Evolutionary conservation across 306 rosid genomes (phyloP), one percentile per base, ranked within the genome.

Genomic region (Boehmeria nivea): DNA sequence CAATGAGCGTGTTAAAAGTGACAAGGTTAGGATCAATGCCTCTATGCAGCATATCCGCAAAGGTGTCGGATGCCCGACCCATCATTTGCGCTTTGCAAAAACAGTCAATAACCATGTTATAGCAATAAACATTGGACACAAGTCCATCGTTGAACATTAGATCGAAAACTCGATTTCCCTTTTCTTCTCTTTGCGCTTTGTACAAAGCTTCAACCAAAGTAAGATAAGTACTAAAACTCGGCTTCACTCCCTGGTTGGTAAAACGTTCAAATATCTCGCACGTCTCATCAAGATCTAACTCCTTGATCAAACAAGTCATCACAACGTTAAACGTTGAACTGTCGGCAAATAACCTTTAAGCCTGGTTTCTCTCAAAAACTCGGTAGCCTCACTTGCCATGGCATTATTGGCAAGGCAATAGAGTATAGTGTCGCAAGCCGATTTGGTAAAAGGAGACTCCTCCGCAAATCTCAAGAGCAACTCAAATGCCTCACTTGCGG

Each of bases 1-100:
- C 31, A 51, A 90, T 78, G 69, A 86, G 88, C 27, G 88, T 90
- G 69, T 86, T 90, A 53, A 77, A 80, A 54, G 97, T 90, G 43
- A 90, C 86, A 65, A 86, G 81, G 78, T 68, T 86, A 9, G 95
- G 97, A 63, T 60, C 51, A 52, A 80, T 71, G 12, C 91, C 89
- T 27, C 57, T 73, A 60, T 25, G 43, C 60, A 51, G 78, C 87
- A 90, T 83, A 47, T 79, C 70, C 21, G 49, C 59, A 52, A 83
- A 86, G 54, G 71, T 58, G 54, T 76, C 73, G 27, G 60, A 73
- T 23, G 97, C 94, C 39, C 63, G 78, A 38, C 78, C 86, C 74
- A 78, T 70, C 82, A 76, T 39, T 49, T 72, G 78, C 40, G 84
- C 76, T 80, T 64, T 78, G 72, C 83, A 82, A 47, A 84, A 77